Conservation (phyloP, 2,329 filamentous ascomycete genomes). For the Fusarium nelsonii region DNA sequence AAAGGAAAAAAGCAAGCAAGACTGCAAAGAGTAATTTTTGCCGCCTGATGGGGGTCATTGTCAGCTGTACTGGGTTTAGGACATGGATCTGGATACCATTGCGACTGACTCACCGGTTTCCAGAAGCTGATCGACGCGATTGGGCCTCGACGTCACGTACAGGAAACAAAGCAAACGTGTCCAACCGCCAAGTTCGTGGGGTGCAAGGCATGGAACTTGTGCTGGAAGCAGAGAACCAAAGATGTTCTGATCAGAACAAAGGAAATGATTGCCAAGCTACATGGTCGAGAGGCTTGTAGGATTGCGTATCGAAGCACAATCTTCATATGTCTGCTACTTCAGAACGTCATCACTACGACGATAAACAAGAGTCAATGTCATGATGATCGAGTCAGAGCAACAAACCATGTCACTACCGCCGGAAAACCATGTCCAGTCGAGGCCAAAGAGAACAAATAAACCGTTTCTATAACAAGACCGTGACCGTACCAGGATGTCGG, state of each 20-base stretch:
- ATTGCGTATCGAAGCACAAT: conserved; percentile 6
- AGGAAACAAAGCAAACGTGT: background rate
- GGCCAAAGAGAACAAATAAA: background rate
- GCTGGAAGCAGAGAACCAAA: conserved; percentile 8
- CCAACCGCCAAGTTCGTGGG: background rate
- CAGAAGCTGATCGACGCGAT: conserved; percentile 28
- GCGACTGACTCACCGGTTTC: conserved; percentile 32
- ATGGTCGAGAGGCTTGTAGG: conserved; percentile 9
- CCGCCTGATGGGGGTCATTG: conserved; percentile 1
- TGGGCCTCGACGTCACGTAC: conserved; percentile 14
- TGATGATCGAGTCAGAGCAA: conserved; percentile 6
- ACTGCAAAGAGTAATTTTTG: background rate
- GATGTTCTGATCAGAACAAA: conserved; percentile 6
- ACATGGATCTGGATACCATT: conserved; percentile 16
- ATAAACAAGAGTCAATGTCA: background rate
- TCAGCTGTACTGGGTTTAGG: background rate
- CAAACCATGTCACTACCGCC: background rate
- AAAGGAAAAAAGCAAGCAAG: background rate
- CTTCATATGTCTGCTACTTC: background rate
- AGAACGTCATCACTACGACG: background rate
- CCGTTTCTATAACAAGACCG: background rate
- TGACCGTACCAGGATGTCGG: conserved; percentile 10
- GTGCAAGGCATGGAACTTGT: conserved; percentile 1
- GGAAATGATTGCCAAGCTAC: background rate
- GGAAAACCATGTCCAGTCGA: conserved; percentile 3